Conservation (phyloP, 345 rosid species). For the Pugionium cornutum region DNA sequence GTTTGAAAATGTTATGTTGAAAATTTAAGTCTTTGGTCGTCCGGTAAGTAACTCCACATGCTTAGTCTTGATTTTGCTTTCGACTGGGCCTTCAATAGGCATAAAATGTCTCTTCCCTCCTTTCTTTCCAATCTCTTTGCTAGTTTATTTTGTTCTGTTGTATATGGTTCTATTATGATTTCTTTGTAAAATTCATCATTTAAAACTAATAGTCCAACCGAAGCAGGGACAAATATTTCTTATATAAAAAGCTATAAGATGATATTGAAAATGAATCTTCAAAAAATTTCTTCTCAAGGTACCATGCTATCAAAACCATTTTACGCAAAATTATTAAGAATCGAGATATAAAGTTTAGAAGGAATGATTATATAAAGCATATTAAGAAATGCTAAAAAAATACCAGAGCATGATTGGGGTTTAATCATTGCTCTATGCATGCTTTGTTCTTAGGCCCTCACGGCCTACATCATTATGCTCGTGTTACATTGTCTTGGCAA, state of each 20-base stretch:
- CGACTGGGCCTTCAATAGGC: no score
- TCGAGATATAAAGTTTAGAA: constrained; percentile 3
- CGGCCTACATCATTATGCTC: constrained; percentile 36
- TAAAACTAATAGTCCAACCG: no score
- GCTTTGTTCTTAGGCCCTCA: constrained; percentile 36
- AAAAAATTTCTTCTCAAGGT: constrained; percentile 19
- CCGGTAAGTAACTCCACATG: no score
- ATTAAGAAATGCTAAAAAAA: constrained; percentile 18
- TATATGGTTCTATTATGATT: no score
- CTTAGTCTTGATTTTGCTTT: no score
- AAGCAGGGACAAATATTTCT: background rate
- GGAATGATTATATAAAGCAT: constrained; percentile 27
- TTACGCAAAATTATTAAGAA: constrained; percentile 8
- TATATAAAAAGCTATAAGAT: background rate
- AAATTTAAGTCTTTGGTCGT: no score
- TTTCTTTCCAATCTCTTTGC: no score
- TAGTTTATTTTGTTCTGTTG: no score
- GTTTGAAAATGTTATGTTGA: background rate
- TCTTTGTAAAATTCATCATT: no score
- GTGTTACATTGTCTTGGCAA: constrained; percentile 26
- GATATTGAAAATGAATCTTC: constrained; percentile 8
- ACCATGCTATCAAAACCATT: constrained; percentile 11
- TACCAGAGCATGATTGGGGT: constrained; percentile 33
- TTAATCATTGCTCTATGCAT: constrained; percentile 41
- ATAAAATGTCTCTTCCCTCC: no score